phyloP scores from a whole-genome alignment of 176 grass and related monocot genomes.

The Metroxylon sagu region DNA sequence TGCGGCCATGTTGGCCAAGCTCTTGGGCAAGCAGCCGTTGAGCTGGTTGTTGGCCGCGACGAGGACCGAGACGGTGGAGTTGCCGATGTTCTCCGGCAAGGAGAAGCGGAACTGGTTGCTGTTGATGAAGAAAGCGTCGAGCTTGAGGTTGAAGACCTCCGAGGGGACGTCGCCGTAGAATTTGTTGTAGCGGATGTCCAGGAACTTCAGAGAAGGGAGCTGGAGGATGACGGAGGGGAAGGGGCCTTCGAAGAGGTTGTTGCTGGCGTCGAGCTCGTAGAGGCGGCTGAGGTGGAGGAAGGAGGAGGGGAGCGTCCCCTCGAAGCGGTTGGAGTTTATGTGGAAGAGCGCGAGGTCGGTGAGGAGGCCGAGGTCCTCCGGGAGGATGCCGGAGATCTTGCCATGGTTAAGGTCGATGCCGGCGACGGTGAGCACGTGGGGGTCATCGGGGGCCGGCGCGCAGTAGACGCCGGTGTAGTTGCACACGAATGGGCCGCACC shows the following conservation, averaged over 20 bases:
- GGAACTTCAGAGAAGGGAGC: slow-evolving; percentile 1
- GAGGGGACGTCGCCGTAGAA: slow-evolving; percentile 47
- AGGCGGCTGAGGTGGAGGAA: background rate
- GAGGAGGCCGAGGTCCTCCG: slow-evolving; percentile 6
- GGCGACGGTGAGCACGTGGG: slow-evolving; percentile 7
- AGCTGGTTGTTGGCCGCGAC: slow-evolving; percentile 54
- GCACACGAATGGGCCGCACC: slow-evolving; percentile 9
- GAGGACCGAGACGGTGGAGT: slow-evolving; percentile 67
- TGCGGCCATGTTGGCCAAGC: slow-evolving; percentile 27
- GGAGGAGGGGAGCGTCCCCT: background rate
- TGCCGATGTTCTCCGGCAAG: slow-evolving; percentile 49
- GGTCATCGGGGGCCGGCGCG: slow-evolving; percentile 4
- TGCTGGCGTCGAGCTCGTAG: slow-evolving; percentile 15
- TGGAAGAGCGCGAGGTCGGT: slow-evolving; percentile 6
- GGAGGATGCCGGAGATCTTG: slow-evolving; percentile 4
- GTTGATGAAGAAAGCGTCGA: slow-evolving; percentile 87
- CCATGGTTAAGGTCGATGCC: slow-evolving; percentile 13
- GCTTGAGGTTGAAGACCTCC: slow-evolving; percentile 48
- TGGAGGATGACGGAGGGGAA: slow-evolving; percentile 8
- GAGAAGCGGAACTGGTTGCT: slow-evolving; percentile 70
- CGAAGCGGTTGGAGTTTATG: slow-evolving; percentile 8
- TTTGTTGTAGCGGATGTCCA: slow-evolving; percentile 42
- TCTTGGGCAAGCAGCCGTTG: slow-evolving; percentile 40
- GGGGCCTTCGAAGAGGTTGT: slow-evolving; percentile 6
- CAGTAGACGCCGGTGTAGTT: slow-evolving; percentile 18